phyloP scores from a whole-genome alignment of 2,329 filamentous ascomycete species.

The Hypomyces rosellus region DNA sequence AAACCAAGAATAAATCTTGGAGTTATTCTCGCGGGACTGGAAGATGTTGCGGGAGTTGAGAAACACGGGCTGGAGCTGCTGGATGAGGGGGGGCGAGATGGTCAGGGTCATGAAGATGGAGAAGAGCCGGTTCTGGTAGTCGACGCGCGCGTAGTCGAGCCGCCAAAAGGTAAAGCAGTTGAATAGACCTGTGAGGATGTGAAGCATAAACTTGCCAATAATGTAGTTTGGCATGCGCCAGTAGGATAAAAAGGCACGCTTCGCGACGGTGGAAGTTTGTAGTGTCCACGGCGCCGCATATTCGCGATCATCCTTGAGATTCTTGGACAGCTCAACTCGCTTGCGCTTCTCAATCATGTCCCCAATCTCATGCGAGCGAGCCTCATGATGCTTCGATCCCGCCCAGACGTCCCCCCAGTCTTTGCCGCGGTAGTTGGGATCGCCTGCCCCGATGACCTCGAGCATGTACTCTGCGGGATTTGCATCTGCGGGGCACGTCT shows the following conservation, averaged over 20 bases:
- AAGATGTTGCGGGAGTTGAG: slow-evolving; percentile 61
- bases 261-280: slow-evolving; percentile 49
- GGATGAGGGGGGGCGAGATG: slow-evolving; percentile 67
- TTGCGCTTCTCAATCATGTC: slow-evolving; percentile 43
- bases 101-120: slow-evolving; percentile 71
- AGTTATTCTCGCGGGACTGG: slow-evolving; percentile 64
- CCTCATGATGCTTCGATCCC: slow-evolving; percentile 41
- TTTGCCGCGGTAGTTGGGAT: slow-evolving; percentile 52
- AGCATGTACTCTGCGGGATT: slow-evolving; percentile 53
- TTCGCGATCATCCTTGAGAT: slow-evolving; percentile 47
- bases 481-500: slow-evolving; percentile 39
- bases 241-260: slow-evolving; percentile 54
- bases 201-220: slow-evolving; percentile 55
- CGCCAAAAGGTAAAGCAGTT: slow-evolving; percentile 67
- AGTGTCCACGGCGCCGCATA: slow-evolving; percentile 54
- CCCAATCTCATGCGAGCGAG: slow-evolving; percentile 44
- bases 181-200: slow-evolving; percentile 58
- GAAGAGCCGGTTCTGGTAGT: slow-evolving; percentile 67
- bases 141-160: slow-evolving; percentile 49
- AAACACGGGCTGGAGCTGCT: slow-evolving; percentile 70
- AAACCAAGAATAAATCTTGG: slow-evolving; percentile 73
- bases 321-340: slow-evolving; percentile 28
- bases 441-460: slow-evolving; percentile 54
- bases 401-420: slow-evolving; percentile 60
- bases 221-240: slow-evolving; percentile 61